A percentile compares a stretch with the other conserved stretches of the same genome.
Evolutionary conservation across 2,329 filamentous ascomycete species (phyloP).

Genomic region (Boeremia exigua): DNA sequence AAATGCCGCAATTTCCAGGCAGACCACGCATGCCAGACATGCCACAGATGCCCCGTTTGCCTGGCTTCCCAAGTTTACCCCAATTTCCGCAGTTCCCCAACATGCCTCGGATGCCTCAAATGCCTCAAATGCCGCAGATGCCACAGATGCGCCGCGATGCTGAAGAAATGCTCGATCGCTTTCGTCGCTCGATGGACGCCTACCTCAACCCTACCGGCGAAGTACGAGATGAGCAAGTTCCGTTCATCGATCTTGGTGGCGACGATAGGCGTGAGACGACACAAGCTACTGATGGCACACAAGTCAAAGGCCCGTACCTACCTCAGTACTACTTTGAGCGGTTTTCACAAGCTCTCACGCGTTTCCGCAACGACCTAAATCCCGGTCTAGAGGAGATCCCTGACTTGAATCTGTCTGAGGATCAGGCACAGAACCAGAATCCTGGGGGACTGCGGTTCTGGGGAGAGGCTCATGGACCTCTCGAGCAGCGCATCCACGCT

Average conservation of each 20-base stretch:
- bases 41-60: slow-evolving; percentile 40
- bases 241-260: slow-evolving; percentile 47
- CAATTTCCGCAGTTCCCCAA: slow-evolving; percentile 42
- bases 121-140: slow-evolving; percentile 36
- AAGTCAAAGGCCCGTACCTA: slow-evolving; percentile 47
- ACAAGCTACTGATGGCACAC: slow-evolving; percentile 44
- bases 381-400: slow-evolving; percentile 44
- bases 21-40: slow-evolving; percentile 39
- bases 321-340: slow-evolving; percentile 56
- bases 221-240: slow-evolving; percentile 40
- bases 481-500: slow-evolving; percentile 30
- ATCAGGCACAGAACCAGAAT: slow-evolving; percentile 34
- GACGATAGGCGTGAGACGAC: slow-evolving; percentile 42
- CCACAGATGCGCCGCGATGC: slow-evolving; percentile 40
- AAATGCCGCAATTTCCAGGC: slow-evolving; percentile 44
- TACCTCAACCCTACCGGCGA: slow-evolving; percentile 52
- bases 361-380: slow-evolving; percentile 54
- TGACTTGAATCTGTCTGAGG: slow-evolving; percentile 34
- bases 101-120: slow-evolving; percentile 27
- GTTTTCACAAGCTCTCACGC: slow-evolving; percentile 52
- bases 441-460: slow-evolving; percentile 42
- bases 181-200: slow-evolving; percentile 49
- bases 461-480: slow-evolving; percentile 39
- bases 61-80: slow-evolving; percentile 39
- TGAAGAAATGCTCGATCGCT: slow-evolving; percentile 45